Percentiles rank a stretch among this genome's conserved stretches.
These are phyloP conservation scores for Bremia lactucae DNA, from an alignment of 352 stramenopile species.

Conservation along the genomic window DNA sequence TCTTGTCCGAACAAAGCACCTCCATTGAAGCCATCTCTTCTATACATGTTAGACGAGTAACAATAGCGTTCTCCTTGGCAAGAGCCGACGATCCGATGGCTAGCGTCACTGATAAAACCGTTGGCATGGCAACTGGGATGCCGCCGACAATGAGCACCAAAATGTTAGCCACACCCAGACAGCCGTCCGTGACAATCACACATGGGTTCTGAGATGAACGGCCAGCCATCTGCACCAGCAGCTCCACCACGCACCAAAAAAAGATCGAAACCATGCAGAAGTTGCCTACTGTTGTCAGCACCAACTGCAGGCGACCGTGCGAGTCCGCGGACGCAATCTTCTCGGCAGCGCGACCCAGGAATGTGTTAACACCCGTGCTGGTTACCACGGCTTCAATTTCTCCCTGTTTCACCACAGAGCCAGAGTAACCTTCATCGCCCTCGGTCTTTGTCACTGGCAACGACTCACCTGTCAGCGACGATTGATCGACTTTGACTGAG, in stretches of 20 bases:
- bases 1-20: slow-evolving; percentile 93
- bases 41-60: slow-evolving; percentile 87
- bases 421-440: slow-evolving; percentile 74
- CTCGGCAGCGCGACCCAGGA: slow-evolving; percentile 82
- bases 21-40: slow-evolving; percentile 89
- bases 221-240: slow-evolving; percentile 75
- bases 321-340: slow-evolving; percentile 73
- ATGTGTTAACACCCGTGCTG: slow-evolving; percentile 84
- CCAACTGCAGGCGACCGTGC: slow-evolving; percentile 81
- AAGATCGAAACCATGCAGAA: slow-evolving; percentile 83
- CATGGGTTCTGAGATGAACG: slow-evolving; percentile 66
- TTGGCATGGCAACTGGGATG: slow-evolving; percentile 91
- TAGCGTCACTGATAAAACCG: slow-evolving; percentile 86
- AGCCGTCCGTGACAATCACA: slow-evolving; percentile 69
- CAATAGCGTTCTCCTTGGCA: slow-evolving; percentile 86
- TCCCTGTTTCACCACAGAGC: slow-evolving; percentile 78
- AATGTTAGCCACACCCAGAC: slow-evolving; percentile 58
- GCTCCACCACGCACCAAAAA: slow-evolving; percentile 76
- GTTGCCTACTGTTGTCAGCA: slow-evolving; percentile 89
- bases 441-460: slow-evolving; percentile 85
- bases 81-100: slow-evolving; percentile 86
- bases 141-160: slow-evolving; percentile 86
- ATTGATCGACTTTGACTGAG: slow-evolving; percentile 82
- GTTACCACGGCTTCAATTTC: slow-evolving; percentile 88
- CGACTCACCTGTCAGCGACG: slow-evolving; percentile 90